Conservation (phyloP, 1,139 yeast species). For the Meyerozyma athensensis region DNA sequence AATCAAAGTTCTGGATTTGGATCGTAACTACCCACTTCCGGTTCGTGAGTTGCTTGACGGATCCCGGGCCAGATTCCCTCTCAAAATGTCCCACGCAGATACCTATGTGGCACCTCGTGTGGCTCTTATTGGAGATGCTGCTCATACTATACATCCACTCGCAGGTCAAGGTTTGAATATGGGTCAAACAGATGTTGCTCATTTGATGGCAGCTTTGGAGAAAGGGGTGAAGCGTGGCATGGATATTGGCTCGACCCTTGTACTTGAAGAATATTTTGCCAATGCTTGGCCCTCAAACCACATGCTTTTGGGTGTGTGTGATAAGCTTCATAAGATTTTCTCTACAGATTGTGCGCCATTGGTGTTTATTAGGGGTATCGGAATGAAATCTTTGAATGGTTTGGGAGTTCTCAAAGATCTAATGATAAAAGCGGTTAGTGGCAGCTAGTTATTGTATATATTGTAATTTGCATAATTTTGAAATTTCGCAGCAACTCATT, state of each 20-base stretch:
- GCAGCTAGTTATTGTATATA: constrained; percentile 13
- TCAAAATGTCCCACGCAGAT: constrained; percentile 87
- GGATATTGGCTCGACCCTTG: constrained; percentile 82
- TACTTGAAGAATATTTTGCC: constrained; percentile 81
- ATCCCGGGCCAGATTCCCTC: constrained; percentile 85
- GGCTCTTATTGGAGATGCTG: constrained; percentile 96
- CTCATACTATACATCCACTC: constrained; percentile 94
- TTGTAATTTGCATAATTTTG: no score
- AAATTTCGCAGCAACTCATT: constrained; percentile 1
- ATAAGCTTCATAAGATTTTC: constrained; percentile 85
- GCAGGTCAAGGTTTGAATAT: constrained; percentile 98
- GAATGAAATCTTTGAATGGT: constrained; percentile 64
- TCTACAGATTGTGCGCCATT: constrained; percentile 70
- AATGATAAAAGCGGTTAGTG: constrained; percentile 34
- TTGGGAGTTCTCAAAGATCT: constrained; percentile 57
- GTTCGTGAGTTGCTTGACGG: constrained; percentile 55
- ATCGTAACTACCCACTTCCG: constrained; percentile 62
- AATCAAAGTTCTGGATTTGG: constrained; percentile 39
- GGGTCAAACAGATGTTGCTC: constrained; percentile 94
- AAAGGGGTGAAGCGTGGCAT: constrained; percentile 70
- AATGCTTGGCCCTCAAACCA: constrained; percentile 79
- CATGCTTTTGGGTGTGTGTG: constrained; percentile 79
- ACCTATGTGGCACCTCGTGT: constrained; percentile 77
- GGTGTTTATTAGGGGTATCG: constrained; percentile 70
- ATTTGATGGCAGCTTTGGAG: constrained; percentile 66